Conservation (phyloP, 1,284 basidiomycete genomes). For the Irpex lacteus region DNA sequence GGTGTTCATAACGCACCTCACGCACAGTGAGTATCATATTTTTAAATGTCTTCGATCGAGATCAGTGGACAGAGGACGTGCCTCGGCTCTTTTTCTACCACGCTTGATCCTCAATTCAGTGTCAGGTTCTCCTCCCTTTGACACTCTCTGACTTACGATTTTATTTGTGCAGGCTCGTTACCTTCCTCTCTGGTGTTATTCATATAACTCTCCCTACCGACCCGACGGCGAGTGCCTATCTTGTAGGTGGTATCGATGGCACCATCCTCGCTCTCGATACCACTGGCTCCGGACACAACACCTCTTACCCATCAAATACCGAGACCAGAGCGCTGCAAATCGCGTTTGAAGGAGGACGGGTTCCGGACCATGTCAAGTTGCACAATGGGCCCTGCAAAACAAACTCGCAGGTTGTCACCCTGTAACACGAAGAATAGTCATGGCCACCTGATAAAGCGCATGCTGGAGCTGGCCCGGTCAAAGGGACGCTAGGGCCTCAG, state of each 20-base stretch:
- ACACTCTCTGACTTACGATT: too few species aligned
- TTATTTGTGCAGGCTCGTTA: slow-evolving; percentile 16
- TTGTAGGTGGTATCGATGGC: slow-evolving; percentile 20
- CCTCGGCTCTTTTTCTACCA: too few species aligned
- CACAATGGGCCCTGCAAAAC: slow-evolving; percentile 7
- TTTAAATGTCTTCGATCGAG: neutral
- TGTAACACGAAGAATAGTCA: neutral
- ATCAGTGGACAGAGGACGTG: too few species aligned
- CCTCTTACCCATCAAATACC: slow-evolving; percentile 13
- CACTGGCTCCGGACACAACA: slow-evolving; percentile 15
- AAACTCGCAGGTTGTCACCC: slow-evolving; percentile 6
- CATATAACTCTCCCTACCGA: slow-evolving; percentile 22
- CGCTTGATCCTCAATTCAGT: too few species aligned
- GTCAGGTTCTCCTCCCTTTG: too few species aligned
- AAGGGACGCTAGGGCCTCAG: too few species aligned
- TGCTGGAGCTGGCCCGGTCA: too few species aligned
- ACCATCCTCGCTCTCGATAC: slow-evolving; percentile 22
- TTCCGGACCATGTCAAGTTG: slow-evolving; percentile 12
- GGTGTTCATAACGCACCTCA: slow-evolving; percentile 24
- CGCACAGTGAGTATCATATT: slow-evolving; percentile 18
- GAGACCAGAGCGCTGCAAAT: slow-evolving; percentile 15
- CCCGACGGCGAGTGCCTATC: slow-evolving; percentile 1
- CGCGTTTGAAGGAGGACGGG: slow-evolving; percentile 12
- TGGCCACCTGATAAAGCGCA: neutral
- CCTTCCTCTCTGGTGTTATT: slow-evolving; percentile 23